Evolutionary conservation across 2,329 filamentous ascomycete genomes (phyloP), one percentile per base, ranked within the genome.

Genomic region (Drechslerella dactyloides): DNA sequence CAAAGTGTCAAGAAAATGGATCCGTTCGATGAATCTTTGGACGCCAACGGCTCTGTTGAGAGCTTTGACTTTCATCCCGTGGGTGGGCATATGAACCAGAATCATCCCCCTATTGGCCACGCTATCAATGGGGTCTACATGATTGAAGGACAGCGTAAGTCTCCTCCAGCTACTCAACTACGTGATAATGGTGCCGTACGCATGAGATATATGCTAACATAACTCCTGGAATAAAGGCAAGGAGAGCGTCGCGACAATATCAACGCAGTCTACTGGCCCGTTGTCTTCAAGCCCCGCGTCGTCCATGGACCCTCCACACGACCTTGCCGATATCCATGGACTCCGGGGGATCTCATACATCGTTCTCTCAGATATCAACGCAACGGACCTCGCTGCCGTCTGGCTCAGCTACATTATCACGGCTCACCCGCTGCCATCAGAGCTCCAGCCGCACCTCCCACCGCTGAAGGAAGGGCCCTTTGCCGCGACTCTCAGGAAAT

Each of bases 341-440:
- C 69, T 73, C 23, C 56, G 69, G 27, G 69, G 56, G 10, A 73
- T 68, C n/a, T 58, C 69, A 17, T 73, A 73, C 46, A 54, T 73
- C 30, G 53, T 73, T 1, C 46, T 73, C 44, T 62, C 56, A 1
- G 51, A 62, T 10, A 59, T 68, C 17, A 53, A 53, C 15, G 62
- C 58, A 24, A 63, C 62, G 2, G 69, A 73, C 51, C 57, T 68
- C 23, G 52, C 60, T 15, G 69, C 69, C n/a, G 59, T 73, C 51
- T 73, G 69, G 69, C 52, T 73, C 52, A 66, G 62, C 37, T 68
- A 68, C 54, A 37, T 73, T 8, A 68, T 73, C 30, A 56, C 61
- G 7, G 63, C 62, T n/a, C 69, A 73, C 35, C 61, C 69, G 13
- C 24, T 73, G 3, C 69, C 69, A 24, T 60, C 62, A 2, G 69